Conservation (phyloP, 2,329 filamentous ascomycete species). For the Apiospora arundinis region DNA sequence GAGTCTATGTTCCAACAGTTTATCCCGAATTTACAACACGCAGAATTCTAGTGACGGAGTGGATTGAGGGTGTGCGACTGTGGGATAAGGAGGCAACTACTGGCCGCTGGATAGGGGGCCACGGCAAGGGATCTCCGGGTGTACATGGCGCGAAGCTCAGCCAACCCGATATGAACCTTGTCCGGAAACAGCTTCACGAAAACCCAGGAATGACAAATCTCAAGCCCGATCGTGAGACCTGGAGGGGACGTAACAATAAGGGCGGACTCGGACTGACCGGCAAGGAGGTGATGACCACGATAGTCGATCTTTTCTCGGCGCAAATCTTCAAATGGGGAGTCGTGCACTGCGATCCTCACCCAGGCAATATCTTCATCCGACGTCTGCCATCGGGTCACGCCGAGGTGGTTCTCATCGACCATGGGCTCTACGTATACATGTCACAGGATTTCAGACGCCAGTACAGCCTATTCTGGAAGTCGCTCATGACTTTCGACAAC, state of each 20-base stretch:
- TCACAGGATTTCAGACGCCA: constrained; percentile 80
- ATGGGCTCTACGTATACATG: constrained; percentile 96
- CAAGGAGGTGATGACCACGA: constrained; percentile 92
- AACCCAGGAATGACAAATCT: constrained; percentile 64
- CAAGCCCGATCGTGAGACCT: constrained; percentile 81
- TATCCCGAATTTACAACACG: constrained; percentile 83
- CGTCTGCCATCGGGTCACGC: constrained; percentile 81
- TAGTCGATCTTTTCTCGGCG: constrained; percentile 94
- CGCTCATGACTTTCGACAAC: constrained; percentile 93
- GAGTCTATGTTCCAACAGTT: constrained; percentile 88
- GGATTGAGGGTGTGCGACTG: constrained; percentile 92
- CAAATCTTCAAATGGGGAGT: constrained; percentile 98
- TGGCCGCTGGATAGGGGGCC: constrained; percentile 78
- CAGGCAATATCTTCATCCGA: constrained; percentile 95
- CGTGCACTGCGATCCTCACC: constrained; percentile 96
- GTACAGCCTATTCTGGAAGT: constrained; percentile 92
- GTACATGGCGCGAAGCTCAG: constrained; percentile 67
- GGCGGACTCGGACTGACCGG: constrained; percentile 85
- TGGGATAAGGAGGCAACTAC: constrained; percentile 90
- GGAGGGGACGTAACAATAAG: constrained; percentile 73
- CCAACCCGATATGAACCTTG: constrained; percentile 53
- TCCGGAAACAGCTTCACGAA: constrained; percentile 54
- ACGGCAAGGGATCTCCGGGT: constrained; percentile 78
- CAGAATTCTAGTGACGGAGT: constrained; percentile 91
- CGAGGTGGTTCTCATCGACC: constrained; percentile 94